These are phyloP conservation scores for Sphagnum tenellum DNA, from an alignment of 225 moss, liverwort and hornwort genomes.

Conservation along the genomic window DNA sequence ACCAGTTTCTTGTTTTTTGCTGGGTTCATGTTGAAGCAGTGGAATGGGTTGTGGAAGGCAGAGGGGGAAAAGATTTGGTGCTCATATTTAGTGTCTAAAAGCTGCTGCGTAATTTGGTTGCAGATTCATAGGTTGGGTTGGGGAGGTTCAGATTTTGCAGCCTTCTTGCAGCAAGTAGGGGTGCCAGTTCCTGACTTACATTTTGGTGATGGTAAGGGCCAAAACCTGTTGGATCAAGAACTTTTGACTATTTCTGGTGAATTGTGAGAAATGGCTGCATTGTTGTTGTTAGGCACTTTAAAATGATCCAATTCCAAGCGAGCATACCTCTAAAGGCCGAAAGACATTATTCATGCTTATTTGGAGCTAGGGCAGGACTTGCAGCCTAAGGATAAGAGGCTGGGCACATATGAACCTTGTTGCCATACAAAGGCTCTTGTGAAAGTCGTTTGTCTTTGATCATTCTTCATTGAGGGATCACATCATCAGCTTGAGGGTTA, in stretches of 20 bases:
- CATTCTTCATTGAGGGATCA: too few relatives aligned
- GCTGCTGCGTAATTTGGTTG: conserved; percentile 1
- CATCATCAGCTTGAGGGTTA: too few relatives aligned
- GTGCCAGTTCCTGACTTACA: conserved; percentile 56
- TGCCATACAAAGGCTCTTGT: too few relatives aligned
- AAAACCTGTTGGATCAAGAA: not conserved
- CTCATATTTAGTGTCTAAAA: not conserved
- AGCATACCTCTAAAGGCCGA: too few relatives aligned
- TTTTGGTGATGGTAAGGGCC: conserved; percentile 50
- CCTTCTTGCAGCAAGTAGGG: conserved; percentile 82
- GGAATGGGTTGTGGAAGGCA: too few relatives aligned
- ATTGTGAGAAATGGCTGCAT: too few relatives aligned
- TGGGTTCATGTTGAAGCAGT: not conserved
- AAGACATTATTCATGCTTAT: too few relatives aligned
- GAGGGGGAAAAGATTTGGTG: not conserved
- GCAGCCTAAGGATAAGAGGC: too few relatives aligned
- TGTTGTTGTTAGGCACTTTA: not conserved
- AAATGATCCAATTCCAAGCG: not conserved
- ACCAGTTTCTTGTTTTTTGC: not conserved
- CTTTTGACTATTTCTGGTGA: not conserved
- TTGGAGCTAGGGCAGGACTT: too few relatives aligned
- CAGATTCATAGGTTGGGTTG: conserved; percentile 76
- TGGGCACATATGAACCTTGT: too few relatives aligned
- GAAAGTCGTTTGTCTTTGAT: too few relatives aligned
- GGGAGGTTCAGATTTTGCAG: conserved; percentile 67